phyloP scores from a whole-genome alignment of 768 basidiomycete species.

The Boletus sp. region DNA sequence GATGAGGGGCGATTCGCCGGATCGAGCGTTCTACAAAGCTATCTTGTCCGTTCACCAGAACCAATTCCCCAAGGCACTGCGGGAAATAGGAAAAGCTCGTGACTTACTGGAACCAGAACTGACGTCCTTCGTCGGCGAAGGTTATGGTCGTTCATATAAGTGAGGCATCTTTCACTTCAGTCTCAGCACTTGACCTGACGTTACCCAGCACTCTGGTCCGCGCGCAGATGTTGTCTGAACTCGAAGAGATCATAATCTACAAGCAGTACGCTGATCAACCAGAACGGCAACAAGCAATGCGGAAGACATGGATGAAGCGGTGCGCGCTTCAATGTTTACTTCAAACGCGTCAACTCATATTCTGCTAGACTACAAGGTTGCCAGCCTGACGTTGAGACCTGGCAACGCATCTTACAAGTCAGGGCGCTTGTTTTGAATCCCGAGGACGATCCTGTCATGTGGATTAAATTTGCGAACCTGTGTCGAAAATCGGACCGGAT shows the following conservation, averaged over 20 bases:
- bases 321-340: constrained; percentile 28
- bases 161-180: constrained; percentile 36
- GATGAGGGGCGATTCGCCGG: constrained; percentile 91
- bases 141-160: constrained; percentile 97
- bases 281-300: constrained; percentile 85
- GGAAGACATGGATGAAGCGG: constrained; percentile 98
- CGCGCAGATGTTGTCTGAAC: constrained; percentile 96
- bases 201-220: constrained; percentile 82
- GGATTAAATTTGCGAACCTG: constrained; percentile 98
- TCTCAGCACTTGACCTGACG: constrained; percentile 12
- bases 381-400: constrained; percentile 97
- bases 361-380: constrained; percentile 79
- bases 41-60: constrained; percentile 96
- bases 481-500: constrained; percentile 95
- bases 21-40: constrained; percentile 93
- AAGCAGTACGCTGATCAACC: constrained; percentile 94
- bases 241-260: constrained; percentile 96
- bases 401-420: constrained; percentile 97
- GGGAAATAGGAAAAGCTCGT: constrained; percentile 88
- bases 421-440: constrained; percentile 90
- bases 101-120: constrained; percentile 90
- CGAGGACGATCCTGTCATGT: constrained; percentile 93
- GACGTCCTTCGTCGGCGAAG: constrained; percentile 88
- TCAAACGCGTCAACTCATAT: background rate
- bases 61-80: constrained; percentile 86